Percentiles rank a stretch among this genome's conserved stretches.
Evolutionary conservation across 257 asterid species (phyloP).

Genomic region (Solanum chiquidenum): DNA sequence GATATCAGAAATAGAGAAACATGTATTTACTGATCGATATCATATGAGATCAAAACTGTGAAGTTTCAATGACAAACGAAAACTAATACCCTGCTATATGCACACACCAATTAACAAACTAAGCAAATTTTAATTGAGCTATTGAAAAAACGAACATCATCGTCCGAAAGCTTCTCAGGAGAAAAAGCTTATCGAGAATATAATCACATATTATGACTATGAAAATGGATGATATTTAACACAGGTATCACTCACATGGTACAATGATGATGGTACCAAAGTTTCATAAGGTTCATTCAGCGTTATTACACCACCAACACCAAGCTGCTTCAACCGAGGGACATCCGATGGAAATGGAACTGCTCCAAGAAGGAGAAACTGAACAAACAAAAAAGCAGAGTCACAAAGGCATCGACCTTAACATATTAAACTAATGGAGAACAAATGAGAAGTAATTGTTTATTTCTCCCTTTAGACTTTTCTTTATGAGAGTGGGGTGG

Average conservation of each 20-base stretch:
- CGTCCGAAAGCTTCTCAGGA: neutral
- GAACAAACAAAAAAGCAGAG: neutral
- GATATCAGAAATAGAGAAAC: neutral
- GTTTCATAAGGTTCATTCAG: slow-evolving; percentile 92
- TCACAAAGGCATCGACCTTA: neutral
- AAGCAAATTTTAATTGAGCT: neutral
- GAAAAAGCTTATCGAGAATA: neutral
- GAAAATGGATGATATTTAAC: neutral
- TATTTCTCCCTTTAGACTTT: neutral
- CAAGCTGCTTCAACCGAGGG: slow-evolving; percentile 75
- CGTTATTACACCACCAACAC: slow-evolving; percentile 93
- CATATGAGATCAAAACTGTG: neutral
- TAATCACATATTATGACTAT: neutral
- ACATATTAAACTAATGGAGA: neutral
- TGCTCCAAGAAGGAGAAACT: slow-evolving; percentile 87
- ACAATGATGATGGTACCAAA: slow-evolving; percentile 77
- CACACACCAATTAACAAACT: neutral
- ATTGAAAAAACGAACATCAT: neutral
- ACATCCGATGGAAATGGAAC: slow-evolving; percentile 95
- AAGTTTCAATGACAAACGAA: neutral
- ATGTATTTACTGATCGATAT: neutral
- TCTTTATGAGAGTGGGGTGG: neutral
- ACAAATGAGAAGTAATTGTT: neutral
- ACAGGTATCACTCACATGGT: slow-evolving; percentile 48
- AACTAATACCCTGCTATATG: neutral